Evolutionary conservation across 2,329 filamentous ascomycete species (phyloP).

Genomic region (Eutypella sp.): DNA sequence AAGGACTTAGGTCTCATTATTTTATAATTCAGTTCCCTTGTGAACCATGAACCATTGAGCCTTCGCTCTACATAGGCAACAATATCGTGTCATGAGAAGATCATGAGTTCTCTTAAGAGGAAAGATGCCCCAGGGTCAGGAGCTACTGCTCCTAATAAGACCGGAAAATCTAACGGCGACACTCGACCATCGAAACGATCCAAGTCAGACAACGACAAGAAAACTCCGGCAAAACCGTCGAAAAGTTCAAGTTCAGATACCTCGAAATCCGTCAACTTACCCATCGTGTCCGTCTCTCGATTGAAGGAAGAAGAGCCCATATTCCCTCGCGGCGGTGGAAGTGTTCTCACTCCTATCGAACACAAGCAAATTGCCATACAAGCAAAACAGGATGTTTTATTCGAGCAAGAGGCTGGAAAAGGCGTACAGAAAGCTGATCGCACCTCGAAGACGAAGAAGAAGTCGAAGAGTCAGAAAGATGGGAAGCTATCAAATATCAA

Average conservation of each 20-base stretch:
- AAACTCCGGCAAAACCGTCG: constrained; percentile 18
- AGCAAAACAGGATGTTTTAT: constrained; percentile 85
- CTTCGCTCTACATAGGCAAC: too few relatives aligned
- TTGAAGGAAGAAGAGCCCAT: constrained; percentile 76
- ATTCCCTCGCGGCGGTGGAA: constrained; percentile 89
- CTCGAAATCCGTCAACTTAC: constrained; percentile 24
- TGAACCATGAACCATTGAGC: too few relatives aligned
- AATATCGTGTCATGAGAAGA: constrained; percentile 33
- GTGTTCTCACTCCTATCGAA: constrained; percentile 85
- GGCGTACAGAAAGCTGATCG: constrained; percentile 39
- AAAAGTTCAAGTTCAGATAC: constrained; percentile 15
- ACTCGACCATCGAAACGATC: constrained; percentile 45
- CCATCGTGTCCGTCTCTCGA: constrained; percentile 40
- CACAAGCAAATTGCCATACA: constrained; percentile 95
- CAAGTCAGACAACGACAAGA: constrained; percentile 34
- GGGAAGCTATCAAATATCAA: constrained; percentile 47
- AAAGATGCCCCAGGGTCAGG: constrained; percentile 55
- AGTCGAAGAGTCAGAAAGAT: constrained; percentile 48
- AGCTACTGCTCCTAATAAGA: constrained; percentile 44
- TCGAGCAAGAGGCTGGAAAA: constrained; percentile 68
- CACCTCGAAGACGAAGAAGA: constrained; percentile 50
- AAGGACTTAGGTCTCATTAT: too few relatives aligned
- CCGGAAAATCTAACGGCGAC: constrained; percentile 40
- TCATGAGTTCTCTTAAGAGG: constrained; percentile 54
- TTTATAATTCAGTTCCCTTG: too few relatives aligned